A percentile compares a stretch with the other conserved stretches of the same genome.
These are phyloP conservation scores for Sclerotinia nivalis DNA, from an alignment of 2,329 filamentous ascomycete species.

Conservation along the genomic window DNA sequence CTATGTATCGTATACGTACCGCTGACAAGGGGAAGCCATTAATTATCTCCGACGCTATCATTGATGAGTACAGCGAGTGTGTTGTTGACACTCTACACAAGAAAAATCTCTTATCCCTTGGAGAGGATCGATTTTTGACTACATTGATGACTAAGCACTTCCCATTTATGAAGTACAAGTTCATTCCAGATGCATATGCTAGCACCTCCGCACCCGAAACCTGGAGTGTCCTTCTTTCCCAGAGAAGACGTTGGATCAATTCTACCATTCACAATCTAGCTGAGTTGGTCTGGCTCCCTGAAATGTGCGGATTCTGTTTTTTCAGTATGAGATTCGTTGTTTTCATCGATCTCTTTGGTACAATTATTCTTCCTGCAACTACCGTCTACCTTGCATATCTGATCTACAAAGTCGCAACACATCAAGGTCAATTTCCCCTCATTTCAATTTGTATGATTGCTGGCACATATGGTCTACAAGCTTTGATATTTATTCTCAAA, in stretches of 20 bases:
- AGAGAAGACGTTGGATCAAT: conserved; percentile 98
- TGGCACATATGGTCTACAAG: conserved; percentile 92
- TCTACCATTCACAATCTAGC: conserved; percentile 96
- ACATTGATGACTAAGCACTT: conserved; percentile 99
- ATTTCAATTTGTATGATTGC: conserved; percentile 89
- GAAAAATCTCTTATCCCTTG: conserved; percentile 88
- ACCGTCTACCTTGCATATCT: conserved; percentile 85
- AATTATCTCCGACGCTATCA: conserved; percentile 86
- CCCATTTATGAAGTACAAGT: conserved; percentile 94
- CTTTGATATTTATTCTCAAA: conserved; percentile 94
- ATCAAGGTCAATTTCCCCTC: conserved; percentile 74
- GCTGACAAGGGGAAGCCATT: conserved; percentile 92
- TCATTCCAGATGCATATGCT: conserved; percentile 88
- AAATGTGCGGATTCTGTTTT: conserved; percentile 98
- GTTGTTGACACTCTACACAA: conserved; percentile 92
- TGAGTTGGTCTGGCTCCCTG: conserved; percentile 84
- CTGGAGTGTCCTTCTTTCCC: conserved; percentile 93
- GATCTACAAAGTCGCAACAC: conserved; percentile 72
- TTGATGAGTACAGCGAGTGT: conserved; percentile 85
- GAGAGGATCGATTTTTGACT: conserved; percentile 95
- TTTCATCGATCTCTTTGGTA: conserved; percentile 90
- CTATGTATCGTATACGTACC: conserved; percentile 95
- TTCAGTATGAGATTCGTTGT: conserved; percentile 98
- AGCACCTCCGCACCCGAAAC: conserved; percentile 91
- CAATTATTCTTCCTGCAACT: conserved; percentile 86